Conservation (phyloP, 2,329 filamentous ascomycete species). For the Cladosporium sp. region DNA sequence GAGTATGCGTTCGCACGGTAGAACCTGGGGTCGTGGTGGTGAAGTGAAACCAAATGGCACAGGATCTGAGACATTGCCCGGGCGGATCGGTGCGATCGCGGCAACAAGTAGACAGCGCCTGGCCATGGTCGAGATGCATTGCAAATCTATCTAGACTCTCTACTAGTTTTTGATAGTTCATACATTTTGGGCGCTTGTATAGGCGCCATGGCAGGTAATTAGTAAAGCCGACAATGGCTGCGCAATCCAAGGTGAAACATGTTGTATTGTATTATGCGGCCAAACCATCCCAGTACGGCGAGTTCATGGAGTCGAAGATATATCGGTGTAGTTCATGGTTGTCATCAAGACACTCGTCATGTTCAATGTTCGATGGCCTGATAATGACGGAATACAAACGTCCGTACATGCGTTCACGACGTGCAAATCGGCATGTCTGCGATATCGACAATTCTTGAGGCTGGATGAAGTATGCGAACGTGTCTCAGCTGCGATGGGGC, state of each 20-base stretch:
- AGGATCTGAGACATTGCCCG: slow-evolving; percentile 17
- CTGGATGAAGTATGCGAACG: neutral
- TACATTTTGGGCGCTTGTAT: neutral
- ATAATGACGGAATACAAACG: neutral
- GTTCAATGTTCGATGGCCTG: neutral
- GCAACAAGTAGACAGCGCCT: neutral
- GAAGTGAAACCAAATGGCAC: slow-evolving; percentile 19
- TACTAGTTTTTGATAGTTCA: neutral
- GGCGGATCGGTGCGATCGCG: slow-evolving; percentile 1
- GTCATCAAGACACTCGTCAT: neutral
- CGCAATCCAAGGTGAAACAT: neutral
- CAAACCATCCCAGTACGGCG: neutral
- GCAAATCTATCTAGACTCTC: neutral
- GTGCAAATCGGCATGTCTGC: neutral
- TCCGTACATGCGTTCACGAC: neutral
- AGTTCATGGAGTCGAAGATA: neutral
- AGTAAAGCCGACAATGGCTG: neutral
- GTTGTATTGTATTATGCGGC: neutral
- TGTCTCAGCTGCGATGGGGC: neutral
- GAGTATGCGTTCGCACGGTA: slow-evolving; percentile 5
- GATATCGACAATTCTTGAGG: neutral
- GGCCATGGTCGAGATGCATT: neutral
- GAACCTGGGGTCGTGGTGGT: neutral
- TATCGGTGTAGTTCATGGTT: neutral
- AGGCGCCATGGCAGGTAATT: neutral